Base-by-base conservation (phyloP, 2,329 filamentous ascomycete species). In the Daldinia sp. region DNA sequence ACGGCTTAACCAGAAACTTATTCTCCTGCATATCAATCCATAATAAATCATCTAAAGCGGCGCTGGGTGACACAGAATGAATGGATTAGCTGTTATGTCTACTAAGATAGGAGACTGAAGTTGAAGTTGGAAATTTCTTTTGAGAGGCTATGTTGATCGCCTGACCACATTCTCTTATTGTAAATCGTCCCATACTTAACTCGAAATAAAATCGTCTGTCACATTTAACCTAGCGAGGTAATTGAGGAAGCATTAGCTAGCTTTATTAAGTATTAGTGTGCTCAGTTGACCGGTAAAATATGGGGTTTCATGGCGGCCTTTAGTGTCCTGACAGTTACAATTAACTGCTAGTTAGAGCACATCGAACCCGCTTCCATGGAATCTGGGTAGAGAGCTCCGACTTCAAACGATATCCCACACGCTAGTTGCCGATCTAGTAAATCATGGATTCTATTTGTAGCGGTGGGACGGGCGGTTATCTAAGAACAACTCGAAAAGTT, bases 171-270 rank as follows among this genome's bases (percentile, higher is more conserved):
- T 48, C 35, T 51, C 54, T 59, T 15, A 48, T 39, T 23, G 41
- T 18, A 41, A 57, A 50, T 18, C 46, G 48, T 33, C 46, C 55
- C 59, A 65, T 58, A 20, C 59, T 59, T 4, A 41, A 63, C 46
- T 67, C 56, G 46, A 56, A 48, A 39, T 56, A 41, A 30, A 65
- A 26, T 57, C 35, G 57, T 60, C 10, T 12, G 53, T 44, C 41
- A 60, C 50, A 65, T 65, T 65, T 68, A 60, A 51, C 46, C 46
- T 68, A 68, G 68, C 55, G 61, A 68, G 58, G 54, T 60, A 62
- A 37, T 58, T 37, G 48, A 30, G 42, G 51, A 42, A 48, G 41
- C n/a, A 58, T 26, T 33, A 56, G 41, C 41, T 68, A 50, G 42
- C 20, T 67, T 67, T 60, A 26, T 46, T 59, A 58, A 51, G 61